These are phyloP conservation scores for Paramyrothecium sp. DNA, from an alignment of 2,329 filamentous ascomycete genomes.

Conservation along the genomic window DNA sequence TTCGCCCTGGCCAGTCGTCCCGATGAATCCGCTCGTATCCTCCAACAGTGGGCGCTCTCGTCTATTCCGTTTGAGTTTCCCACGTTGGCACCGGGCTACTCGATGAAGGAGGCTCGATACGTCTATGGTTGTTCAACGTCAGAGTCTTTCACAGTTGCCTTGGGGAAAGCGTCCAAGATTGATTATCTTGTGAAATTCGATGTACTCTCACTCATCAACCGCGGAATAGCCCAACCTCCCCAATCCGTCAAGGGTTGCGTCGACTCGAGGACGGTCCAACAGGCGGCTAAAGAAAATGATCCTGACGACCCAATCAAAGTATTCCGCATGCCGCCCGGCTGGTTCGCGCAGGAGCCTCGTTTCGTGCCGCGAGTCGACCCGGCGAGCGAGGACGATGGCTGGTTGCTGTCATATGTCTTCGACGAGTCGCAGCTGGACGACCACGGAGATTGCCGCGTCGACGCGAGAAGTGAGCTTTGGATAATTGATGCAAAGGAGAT, in stretches of 20 bases:
- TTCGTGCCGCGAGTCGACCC: conserved; percentile 53
- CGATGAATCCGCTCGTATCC: conserved; percentile 35
- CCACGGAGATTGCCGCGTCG: conserved; percentile 39
- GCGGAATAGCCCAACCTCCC: conserved; percentile 45
- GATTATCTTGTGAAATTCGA: conserved; percentile 65
- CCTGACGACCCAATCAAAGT: conserved; percentile 55
- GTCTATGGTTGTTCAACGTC: conserved; percentile 67
- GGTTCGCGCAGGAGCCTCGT: conserved; percentile 66
- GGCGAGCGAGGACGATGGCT: conserved; percentile 62
- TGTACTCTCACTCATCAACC: conserved; percentile 47
- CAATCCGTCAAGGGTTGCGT: conserved; percentile 58
- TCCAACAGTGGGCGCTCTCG: conserved; percentile 62
- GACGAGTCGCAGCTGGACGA: conserved; percentile 63
- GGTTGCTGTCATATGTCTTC: conserved; percentile 67
- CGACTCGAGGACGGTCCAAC: conserved; percentile 51
- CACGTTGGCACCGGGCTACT: conserved; percentile 48
- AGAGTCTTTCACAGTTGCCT: conserved; percentile 54
- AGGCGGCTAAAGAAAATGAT: conserved; percentile 47
- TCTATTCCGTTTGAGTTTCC: conserved; percentile 70
- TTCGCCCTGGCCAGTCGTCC: conserved; percentile 36
- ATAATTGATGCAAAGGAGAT: conserved; percentile 64
- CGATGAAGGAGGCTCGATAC: conserved; percentile 58
- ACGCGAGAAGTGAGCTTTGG: conserved; percentile 62
- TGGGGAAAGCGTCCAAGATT: conserved; percentile 66
- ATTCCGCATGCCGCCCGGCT: conserved; percentile 59